Conservation (phyloP, 106 monocot genomes). For the Allium sativum region DNA sequence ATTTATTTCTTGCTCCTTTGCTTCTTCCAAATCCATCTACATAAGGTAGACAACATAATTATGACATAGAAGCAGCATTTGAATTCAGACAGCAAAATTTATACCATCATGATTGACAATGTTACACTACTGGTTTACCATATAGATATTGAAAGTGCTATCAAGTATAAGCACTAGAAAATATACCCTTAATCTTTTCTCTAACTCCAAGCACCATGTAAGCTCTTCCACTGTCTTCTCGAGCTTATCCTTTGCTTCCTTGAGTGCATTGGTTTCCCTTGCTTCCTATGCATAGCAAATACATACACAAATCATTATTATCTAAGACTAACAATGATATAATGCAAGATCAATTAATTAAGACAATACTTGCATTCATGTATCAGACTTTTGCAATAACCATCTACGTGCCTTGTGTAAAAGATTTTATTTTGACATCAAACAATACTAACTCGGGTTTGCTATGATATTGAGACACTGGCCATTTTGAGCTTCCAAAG, state of each 20-base stretch:
- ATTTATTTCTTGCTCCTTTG: constrained; percentile 55
- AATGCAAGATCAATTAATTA: constrained; percentile 12
- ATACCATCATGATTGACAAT: not conserved
- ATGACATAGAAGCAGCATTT: not conserved
- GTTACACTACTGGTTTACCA: not conserved
- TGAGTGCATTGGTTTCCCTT: constrained; percentile 60
- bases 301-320: not conserved
- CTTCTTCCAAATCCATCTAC: constrained; percentile 63
- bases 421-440: not conserved
- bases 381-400: not conserved
- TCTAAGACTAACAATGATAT: not conserved
- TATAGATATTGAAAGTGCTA: not conserved
- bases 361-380: not conserved
- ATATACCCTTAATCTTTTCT: constrained; percentile 53
- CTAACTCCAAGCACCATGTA: constrained; percentile 48
- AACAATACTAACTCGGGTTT: not conserved
- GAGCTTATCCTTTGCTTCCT: constrained; percentile 58
- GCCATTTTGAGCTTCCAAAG: constrained; percentile 94
- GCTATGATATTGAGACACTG: constrained; percentile 3
- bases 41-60: constrained; percentile 2
- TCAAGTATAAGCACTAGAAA: not conserved
- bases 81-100: not conserved
- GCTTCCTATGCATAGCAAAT: constrained; percentile 23
- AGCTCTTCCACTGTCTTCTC: constrained; percentile 56
- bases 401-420: not conserved